Evolutionary conservation across 352 stramenopile genomes (phyloP).

Genomic region (Globisporangium polare): DNA sequence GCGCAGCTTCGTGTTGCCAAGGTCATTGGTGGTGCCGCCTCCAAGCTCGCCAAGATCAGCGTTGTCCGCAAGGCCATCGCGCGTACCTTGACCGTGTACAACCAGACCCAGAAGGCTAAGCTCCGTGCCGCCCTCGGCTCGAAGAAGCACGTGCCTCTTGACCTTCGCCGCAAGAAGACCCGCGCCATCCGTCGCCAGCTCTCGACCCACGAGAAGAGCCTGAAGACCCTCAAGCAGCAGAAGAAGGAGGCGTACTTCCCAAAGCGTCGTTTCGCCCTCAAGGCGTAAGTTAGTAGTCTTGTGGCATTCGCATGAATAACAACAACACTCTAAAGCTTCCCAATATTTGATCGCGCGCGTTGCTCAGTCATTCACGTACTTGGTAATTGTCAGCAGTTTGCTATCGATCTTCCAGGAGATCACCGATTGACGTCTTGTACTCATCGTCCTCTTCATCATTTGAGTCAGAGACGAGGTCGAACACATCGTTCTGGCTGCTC

Average conservation of each 20-base stretch:
- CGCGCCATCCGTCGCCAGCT: slow-evolving; percentile 96
- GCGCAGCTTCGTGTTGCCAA: slow-evolving; percentile 98
- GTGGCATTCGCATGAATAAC: slow-evolving; percentile 30
- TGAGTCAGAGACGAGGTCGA: slow-evolving; percentile 59
- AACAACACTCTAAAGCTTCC: slow-evolving; percentile 71
- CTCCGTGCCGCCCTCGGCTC: slow-evolving; percentile 92
- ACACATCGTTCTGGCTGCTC: slow-evolving; percentile 16
- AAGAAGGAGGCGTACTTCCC: slow-evolving; percentile 97
- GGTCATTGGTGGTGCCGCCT: slow-evolving; percentile 97
- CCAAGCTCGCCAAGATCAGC: slow-evolving; percentile 99
- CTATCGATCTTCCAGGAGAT: slow-evolving; percentile 16
- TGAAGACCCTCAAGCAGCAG: slow-evolving; percentile 93
- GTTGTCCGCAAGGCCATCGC: slow-evolving; percentile 99
- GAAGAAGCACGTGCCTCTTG: slow-evolving; percentile 97
- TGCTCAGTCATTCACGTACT: slow-evolving; percentile 8
- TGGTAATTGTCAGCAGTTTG: slow-evolving; percentile 3
- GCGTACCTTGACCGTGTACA: slow-evolving; percentile 99
- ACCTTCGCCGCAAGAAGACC: slow-evolving; percentile 99
- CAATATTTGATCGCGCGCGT: slow-evolving; percentile 19
- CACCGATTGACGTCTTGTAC: slow-evolving; percentile 18
- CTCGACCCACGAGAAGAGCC: slow-evolving; percentile 92
- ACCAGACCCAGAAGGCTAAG: slow-evolving; percentile 98
- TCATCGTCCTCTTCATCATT: slow-evolving; percentile 44
- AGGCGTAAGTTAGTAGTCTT: slow-evolving; percentile 88
- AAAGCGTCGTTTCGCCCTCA: slow-evolving; percentile 96